Conservation (phyloP, 2,329 filamentous ascomycete species). For the Falciphora oryzae region DNA sequence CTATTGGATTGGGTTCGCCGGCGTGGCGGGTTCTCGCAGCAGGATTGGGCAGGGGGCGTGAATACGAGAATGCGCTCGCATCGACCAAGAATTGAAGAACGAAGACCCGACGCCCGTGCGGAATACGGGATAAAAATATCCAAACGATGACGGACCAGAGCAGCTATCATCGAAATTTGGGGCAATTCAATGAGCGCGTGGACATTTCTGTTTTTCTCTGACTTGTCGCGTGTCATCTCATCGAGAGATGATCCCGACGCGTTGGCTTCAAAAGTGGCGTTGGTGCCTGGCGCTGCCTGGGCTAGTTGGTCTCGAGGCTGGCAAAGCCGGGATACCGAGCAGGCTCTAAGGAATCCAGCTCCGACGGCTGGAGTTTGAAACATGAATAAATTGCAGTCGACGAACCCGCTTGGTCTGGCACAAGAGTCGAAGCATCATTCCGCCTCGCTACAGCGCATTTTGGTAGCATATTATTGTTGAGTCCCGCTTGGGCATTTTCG, state of each 20-base stretch:
- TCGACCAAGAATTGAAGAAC: not conserved
- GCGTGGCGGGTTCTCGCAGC: not conserved
- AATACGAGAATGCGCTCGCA: not conserved
- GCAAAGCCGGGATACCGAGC: no score
- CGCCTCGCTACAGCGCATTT: not conserved
- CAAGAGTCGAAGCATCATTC: not conserved
- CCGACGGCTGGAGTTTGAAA: not conserved
- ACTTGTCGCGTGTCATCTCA: not conserved
- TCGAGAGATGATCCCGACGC: not conserved
- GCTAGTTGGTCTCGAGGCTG: not conserved
- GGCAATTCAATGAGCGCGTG: not conserved
- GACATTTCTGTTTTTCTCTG: not conserved
- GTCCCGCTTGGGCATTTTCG: not conserved
- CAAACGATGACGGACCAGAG: no score
- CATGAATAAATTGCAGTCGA: no score
- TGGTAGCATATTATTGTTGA: not conserved
- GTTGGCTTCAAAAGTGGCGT: not conserved
- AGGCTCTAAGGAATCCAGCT: not conserved
- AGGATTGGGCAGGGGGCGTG: not conserved
- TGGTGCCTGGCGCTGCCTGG: not conserved
- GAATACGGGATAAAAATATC: no score
- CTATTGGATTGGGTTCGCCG: slow-evolving; percentile 2
- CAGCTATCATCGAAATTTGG: not conserved
- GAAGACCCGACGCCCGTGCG: no score
- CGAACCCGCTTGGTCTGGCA: not conserved